phyloP scores from a whole-genome alignment of 2,329 filamentous ascomycete genomes.

The Phialocephala sp. region DNA sequence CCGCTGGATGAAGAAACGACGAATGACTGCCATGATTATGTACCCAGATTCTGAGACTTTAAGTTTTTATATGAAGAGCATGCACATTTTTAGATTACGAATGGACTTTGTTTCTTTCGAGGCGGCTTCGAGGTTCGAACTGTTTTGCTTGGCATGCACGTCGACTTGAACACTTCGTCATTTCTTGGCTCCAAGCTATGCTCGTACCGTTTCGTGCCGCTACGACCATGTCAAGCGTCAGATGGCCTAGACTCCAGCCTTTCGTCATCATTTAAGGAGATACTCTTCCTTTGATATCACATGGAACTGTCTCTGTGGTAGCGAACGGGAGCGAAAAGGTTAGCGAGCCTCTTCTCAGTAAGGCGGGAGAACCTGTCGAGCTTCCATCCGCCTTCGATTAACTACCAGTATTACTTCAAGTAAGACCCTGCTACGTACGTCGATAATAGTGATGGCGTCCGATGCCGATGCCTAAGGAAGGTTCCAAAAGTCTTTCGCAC shows the following conservation, averaged over 20 bases:
- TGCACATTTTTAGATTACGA: neutral
- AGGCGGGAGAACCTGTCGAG: neutral
- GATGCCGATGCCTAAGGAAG: neutral
- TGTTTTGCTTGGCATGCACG: neutral
- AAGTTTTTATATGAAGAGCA: neutral
- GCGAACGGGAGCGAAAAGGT: neutral
- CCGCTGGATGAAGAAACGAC: neutral
- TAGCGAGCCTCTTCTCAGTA: constrained; percentile 1
- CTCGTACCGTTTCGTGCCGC: neutral
- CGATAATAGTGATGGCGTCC: neutral
- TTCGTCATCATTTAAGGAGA: neutral
- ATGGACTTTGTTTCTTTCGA: neutral
- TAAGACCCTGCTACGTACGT: neutral
- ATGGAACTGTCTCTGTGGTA: neutral
- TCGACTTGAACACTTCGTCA: neutral
- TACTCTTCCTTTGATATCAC: neutral
- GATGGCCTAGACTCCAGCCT: neutral
- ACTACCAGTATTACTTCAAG: neutral
- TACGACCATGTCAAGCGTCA: neutral
- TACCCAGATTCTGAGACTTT: neutral
- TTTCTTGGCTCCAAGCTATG: neutral
- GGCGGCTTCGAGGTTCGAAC: neutral
- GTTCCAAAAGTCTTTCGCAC: neutral
- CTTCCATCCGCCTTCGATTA: neutral
- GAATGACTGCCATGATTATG: neutral